Evolutionary conservation across 2,329 filamentous ascomycete genomes (phyloP), one percentile per base, ranked within the genome.

Genomic region (Fusarium sp.): DNA sequence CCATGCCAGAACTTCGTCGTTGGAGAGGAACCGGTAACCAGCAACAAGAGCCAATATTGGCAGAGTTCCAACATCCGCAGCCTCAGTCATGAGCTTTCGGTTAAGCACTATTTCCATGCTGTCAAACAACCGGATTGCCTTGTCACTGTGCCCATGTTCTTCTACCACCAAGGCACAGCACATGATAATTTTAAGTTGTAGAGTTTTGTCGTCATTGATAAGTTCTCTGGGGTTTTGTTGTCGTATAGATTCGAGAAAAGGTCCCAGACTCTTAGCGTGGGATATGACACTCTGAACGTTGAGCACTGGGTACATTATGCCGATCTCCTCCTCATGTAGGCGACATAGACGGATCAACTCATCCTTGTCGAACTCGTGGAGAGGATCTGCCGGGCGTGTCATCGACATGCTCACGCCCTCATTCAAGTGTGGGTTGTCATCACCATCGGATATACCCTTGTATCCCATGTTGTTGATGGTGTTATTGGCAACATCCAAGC

Each of bases 381-480:
- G 87, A 0, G 94, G 94, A 76, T 98, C 95, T 85, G 44, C 65
- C 33, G 74, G 58, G 76, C 81, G 75, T 85, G 76, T 31, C n/a
- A 69, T 33, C 11, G 57, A 66, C 39, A 65, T 45, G 9, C 63
- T 56, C 14, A 72, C 24, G 4, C 72, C 73, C 20, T 76, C 73
- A n/a, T 56, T 69, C 22, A 53, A 52, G 7, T 66, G 73, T 22
- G 85, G 85, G 36, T 90, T 89, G n/a, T 92, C 90, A n/a, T 87
- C 82, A 3, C 78, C 82, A 49, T 91, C 90, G 2, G 86, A 87
- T 3, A 88, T 81, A 2, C 85, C 87, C 28, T 89, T 90, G 75
- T 97, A 96, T 6, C 94, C 94, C 92, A 97, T 97, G 63, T 91
- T 95, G 75, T 94, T 91, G 38, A 97, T 85, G 50, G 94, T 97